Conservation (phyloP, 2,329 filamentous ascomycete genomes). For the Sclerotinia subarctica region DNA sequence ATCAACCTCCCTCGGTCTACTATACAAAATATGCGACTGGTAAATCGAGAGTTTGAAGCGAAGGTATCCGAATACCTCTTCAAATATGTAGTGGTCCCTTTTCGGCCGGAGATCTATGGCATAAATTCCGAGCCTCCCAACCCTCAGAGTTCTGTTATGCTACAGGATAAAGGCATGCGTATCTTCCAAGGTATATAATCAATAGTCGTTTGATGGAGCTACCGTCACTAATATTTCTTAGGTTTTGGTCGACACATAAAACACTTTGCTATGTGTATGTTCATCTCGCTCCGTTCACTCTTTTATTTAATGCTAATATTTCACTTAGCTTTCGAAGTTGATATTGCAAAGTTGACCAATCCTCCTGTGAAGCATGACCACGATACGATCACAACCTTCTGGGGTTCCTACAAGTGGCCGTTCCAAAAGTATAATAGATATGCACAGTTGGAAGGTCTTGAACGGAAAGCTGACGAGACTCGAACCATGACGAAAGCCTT, state of each 20-base stretch:
- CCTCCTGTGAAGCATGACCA: slow-evolving; percentile 57
- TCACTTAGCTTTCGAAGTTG: slow-evolving; percentile 55
- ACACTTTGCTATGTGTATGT: slow-evolving; percentile 56
- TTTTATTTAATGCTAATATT: slow-evolving; percentile 3
- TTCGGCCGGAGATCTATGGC: slow-evolving; percentile 61
- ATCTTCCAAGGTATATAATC: slow-evolving; percentile 51
- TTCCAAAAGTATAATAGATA: slow-evolving; percentile 57
- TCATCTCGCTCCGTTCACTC: not conserved
- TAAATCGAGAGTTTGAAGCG: slow-evolving; percentile 56
- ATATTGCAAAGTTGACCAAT: slow-evolving; percentile 48
- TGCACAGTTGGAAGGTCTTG: slow-evolving; percentile 55
- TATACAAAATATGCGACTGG: slow-evolving; percentile 58
- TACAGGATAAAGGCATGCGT: slow-evolving; percentile 51
- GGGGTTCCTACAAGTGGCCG: slow-evolving; percentile 66
- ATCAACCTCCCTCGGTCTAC: slow-evolving; percentile 54
- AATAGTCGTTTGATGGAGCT: not conserved
- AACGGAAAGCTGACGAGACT: slow-evolving; percentile 62
- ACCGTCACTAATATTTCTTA: slow-evolving; percentile 17
- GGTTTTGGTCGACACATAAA: slow-evolving; percentile 57
- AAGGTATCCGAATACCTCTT: slow-evolving; percentile 59
- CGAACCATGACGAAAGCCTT: slow-evolving; percentile 60
- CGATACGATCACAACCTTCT: slow-evolving; percentile 55
- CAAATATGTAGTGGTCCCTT: slow-evolving; percentile 61
- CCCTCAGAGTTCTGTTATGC: slow-evolving; percentile 31
- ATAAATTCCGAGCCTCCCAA: slow-evolving; percentile 42